Conservation (phyloP, 352 stramenopile species). For the Pythium myriotylum region DNA sequence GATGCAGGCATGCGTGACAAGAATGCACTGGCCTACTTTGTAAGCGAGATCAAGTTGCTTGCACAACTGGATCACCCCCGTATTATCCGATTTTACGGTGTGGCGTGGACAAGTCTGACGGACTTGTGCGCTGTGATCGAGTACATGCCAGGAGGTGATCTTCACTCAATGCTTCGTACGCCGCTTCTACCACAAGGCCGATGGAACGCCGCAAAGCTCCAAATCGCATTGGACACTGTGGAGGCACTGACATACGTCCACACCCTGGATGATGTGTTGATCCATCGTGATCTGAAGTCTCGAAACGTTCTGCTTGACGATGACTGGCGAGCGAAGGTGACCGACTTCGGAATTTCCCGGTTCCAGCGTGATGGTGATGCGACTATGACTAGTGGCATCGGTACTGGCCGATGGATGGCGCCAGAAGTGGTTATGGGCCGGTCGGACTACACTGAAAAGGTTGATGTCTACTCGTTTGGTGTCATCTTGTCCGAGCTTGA, state of each 20-base stretch:
- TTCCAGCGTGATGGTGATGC: conserved; percentile 29
- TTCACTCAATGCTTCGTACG: conserved; percentile 34
- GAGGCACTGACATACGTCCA: conserved; percentile 37
- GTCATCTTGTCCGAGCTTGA: conserved; percentile 31
- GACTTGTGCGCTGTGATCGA: conserved; percentile 37
- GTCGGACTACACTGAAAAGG: conserved; percentile 31
- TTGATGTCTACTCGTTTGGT: conserved; percentile 45
- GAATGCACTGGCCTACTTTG: conserved; percentile 21
- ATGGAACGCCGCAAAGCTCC: conserved; percentile 32
- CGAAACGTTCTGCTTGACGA: conserved; percentile 38
- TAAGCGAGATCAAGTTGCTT: conserved; percentile 32
- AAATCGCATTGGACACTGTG: conserved; percentile 37
- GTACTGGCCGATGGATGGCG: conserved; percentile 39
- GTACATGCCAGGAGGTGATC: conserved; percentile 38
- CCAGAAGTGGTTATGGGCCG: conserved; percentile 39
- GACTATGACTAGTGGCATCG: conserved; percentile 33
- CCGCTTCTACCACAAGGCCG: conserved; percentile 9
- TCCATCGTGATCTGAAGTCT: conserved; percentile 41
- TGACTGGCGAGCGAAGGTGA: conserved; percentile 37
- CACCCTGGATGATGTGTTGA: conserved; percentile 30
- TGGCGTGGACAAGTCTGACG: conserved; percentile 35
- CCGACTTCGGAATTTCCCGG: conserved; percentile 35
- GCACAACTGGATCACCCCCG: conserved; percentile 37
- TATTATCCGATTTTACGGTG: conserved; percentile 39
- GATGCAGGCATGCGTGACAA: conserved; percentile 28